These are phyloP conservation scores for Zygosaccharomyces gambellarensis DNA, from an alignment of 805 yeast species.

Conservation along the genomic window DNA sequence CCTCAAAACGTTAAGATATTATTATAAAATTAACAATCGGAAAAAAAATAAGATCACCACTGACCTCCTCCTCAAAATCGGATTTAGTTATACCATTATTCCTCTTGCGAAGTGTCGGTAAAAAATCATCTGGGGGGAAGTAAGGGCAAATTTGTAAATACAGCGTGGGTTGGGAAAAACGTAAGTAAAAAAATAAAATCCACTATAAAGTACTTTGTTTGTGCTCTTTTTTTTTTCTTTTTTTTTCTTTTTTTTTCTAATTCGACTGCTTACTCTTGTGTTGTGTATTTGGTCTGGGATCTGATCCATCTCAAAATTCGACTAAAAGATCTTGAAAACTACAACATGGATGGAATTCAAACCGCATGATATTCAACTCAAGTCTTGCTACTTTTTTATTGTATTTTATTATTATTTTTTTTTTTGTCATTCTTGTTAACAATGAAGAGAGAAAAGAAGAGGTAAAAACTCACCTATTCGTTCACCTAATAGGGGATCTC, in stretches of 20 bases:
- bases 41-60: background rate
- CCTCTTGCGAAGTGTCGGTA: slow-evolving; percentile 8
- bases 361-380: slow-evolving; percentile 3
- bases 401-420: slow-evolving; percentile 4
- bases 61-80: slow-evolving; percentile 5
- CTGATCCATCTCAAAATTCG: slow-evolving; percentile 1
- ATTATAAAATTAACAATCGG: slow-evolving; percentile 4
- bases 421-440: slow-evolving; percentile 3
- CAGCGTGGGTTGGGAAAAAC: slow-evolving; percentile 10
- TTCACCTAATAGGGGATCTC: slow-evolving; percentile 69
- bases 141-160: slow-evolving; percentile 9
- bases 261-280: background rate
- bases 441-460: background rate
- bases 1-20: slow-evolving; percentile 4
- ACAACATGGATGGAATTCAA: slow-evolving; percentile 3
- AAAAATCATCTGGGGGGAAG: slow-evolving; percentile 5
- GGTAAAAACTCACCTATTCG: background rate
- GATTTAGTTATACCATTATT: slow-evolving; percentile 3
- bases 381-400: slow-evolving; percentile 13
- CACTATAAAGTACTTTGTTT: slow-evolving; percentile 18
- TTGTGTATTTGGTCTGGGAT: background rate
- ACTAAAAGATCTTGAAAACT: background rate
- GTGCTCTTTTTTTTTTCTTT: slow-evolving; percentile 8
- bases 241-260: background rate
- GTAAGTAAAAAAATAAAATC: slow-evolving; percentile 16